Evolutionary conservation across 176 grass and related monocot species (phyloP), one percentile per base, ranked within the genome.

Genomic region (Lolium perenne): DNA sequence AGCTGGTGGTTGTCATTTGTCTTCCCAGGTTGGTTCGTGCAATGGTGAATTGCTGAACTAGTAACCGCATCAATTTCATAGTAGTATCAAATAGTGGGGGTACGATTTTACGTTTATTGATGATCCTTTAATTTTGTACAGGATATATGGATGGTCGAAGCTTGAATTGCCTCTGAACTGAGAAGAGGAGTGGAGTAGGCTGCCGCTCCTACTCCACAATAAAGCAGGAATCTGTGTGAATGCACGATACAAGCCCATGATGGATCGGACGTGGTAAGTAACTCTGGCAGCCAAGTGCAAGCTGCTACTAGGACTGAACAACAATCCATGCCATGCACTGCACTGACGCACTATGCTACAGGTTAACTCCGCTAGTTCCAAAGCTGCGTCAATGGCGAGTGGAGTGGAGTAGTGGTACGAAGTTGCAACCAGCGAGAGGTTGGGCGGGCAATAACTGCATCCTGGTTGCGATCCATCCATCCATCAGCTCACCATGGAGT

Each of bases 371-470:
- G 66, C 71, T 47, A 49, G 71, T 84, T 74, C 70, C 57, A 53
- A 76, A 53, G 82, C 84, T 55, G 77, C 47, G 72, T 54, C 51
- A 16, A 54, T 54, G 51, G 51, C 51, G 51, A 53, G 50, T 47
- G 29, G 29, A 29, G 29, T 29, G 29, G 51, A 53, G 50, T 47
- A 2, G 29, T 29, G 6, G 45, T 53, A 50, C 40, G 40, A 4
- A 41, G 40, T 41, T 41, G 40, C 40, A 41, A 41, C 40, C 40
- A 41, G 63, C 5, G 51, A 64, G 74, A 68, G 12, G 85, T 53
- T 88, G 81, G 89, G 11, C 69, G 5, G 15, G 81, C 81, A 86
- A 91, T 91, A 87, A 87, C 76, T 91, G 23, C 18, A 2, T 38
- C 66, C 61, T 68, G 29, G 26, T 38, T 61, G 41, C 61, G 35